Percentiles rank a stretch among this genome's conserved stretches.
Evolutionary conservation across 202 grass and related monocot genomes (phyloP).

Genomic region (Sporobolus alterniflorus): DNA sequence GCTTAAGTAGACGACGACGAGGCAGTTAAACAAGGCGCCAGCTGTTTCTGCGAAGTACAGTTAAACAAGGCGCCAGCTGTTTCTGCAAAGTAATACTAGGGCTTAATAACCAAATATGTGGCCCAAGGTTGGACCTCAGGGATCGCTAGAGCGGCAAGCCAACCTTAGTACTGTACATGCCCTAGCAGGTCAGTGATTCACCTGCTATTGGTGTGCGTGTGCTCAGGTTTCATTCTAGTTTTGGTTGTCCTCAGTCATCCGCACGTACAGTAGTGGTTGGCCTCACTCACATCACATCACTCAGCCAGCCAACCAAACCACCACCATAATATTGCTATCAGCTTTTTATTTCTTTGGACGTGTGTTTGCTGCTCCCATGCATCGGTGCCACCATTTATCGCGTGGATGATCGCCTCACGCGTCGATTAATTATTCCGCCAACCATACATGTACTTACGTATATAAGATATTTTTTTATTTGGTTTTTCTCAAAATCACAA

Average conservation of each 20-base stretch:
- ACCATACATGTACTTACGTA: not conserved
- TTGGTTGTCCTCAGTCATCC: not conserved
- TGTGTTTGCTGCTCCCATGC: not conserved
- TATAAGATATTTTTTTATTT: no score
- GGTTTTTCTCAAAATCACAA: no score
- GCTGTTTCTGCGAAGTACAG: not conserved
- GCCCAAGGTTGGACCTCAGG: no score
- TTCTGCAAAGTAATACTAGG: no score
- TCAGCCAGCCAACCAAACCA: not conserved
- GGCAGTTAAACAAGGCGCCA: not conserved
- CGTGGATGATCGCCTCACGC: not conserved
- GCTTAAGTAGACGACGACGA: slow-evolving; percentile 2
- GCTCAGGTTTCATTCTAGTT: not conserved
- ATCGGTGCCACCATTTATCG: not conserved
- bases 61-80: no score
- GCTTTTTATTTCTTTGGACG: not conserved
- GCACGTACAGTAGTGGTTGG: not conserved
- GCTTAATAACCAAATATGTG: no score
- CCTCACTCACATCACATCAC: no score
- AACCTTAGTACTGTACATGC: no score
- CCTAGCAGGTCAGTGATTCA: not conserved
- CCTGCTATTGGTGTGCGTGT: not conserved
- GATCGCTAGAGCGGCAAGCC: no score
- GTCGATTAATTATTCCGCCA: not conserved
- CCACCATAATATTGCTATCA: not conserved